Evolutionary conservation across 257 asterid genomes (phyloP), one percentile per base, ranked within the genome.

Genomic region (Coffea canephora): DNA sequence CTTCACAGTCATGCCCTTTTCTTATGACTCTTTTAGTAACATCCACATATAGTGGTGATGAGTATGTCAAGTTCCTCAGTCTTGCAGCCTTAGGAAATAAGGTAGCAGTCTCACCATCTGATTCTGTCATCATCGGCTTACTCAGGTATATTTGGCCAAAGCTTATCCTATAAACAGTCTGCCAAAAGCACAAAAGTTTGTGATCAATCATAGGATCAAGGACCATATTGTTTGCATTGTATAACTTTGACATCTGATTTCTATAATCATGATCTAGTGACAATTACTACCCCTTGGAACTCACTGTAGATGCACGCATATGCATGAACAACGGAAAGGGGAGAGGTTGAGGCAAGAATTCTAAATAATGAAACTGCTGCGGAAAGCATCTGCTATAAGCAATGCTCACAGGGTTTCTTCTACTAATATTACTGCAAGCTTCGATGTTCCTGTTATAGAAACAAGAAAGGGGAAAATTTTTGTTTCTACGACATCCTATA

Each of bases 51-150:
- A 92, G 76, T 52, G 97, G 97, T 46, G 97, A 92, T 74, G 97
- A 92, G 79, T 90, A 92, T 3, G 97, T 92, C 87, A 92, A 89
- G 78, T 92, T 92, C 79, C 97, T 90, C 73, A 92, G 81, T 83
- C 97, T 92, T 77, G 96, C 97, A 77, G 97, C 97, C 84, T 92
- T 92, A 34, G 97, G 97, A 83, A 92, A 92, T 87, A 92, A 88
- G 8, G 97, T 92, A 19, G 92, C 89, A 46, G 93, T 92, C 79
- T 92, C 97, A 83, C 97, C 97, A 81, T 92, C 97, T 43, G 97
- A 92, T 77, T 92, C 95, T 36, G 96, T 92, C 97, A 92, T 90
- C 97, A 92, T 92, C 12, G 95, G 95, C 75, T 90, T 92, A 82
- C 97, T 92, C 75, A 92, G 87, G 85, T 92, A 90, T 81, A 92